Conservation (phyloP, 202 grass and related monocot genomes). For the Carex arenaria region DNA sequence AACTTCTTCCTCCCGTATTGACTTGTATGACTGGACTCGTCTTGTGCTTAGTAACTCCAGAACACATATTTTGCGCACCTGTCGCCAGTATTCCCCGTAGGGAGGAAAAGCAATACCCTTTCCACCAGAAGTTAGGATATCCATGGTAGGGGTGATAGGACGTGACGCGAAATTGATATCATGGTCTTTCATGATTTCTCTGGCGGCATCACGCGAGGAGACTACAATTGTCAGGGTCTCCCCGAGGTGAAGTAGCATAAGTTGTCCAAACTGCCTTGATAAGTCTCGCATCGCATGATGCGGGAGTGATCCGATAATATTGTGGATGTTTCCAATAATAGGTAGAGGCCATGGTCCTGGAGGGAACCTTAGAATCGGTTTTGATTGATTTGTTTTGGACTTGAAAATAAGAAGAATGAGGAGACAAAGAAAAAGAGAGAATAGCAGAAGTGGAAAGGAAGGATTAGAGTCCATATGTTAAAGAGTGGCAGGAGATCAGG, state of each 20-base stretch:
- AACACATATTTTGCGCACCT: slow-evolving; percentile 33
- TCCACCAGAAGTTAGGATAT: slow-evolving; percentile 17
- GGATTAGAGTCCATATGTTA: neutral
- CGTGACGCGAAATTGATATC: slow-evolving; percentile 33
- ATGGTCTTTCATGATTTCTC: slow-evolving; percentile 32
- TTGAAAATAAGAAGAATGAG: neutral
- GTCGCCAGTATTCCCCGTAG: slow-evolving; percentile 32
- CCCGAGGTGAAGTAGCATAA: slow-evolving; percentile 48
- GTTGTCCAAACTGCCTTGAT: slow-evolving; percentile 22
- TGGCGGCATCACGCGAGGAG: slow-evolving; percentile 19
- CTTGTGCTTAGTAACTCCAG: slow-evolving; percentile 39
- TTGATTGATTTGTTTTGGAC: neutral
- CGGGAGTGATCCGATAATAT: slow-evolving; percentile 29
- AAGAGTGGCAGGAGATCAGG: neutral
- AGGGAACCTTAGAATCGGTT: slow-evolving; percentile 4
- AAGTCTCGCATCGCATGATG: slow-evolving; percentile 37
- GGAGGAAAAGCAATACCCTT: slow-evolving; percentile 22
- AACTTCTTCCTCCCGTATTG: no score
- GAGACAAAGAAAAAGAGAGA: neutral
- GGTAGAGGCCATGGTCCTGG: slow-evolving; percentile 48
- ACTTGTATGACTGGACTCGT: no score
- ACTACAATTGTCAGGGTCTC: slow-evolving; percentile 34
- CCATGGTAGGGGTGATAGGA: slow-evolving; percentile 17
- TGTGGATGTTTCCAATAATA: slow-evolving; percentile 44
- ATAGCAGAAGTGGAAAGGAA: neutral